A percentile compares a stretch with the other conserved stretches of the same genome.
Conservation (phyloP, 1,284 basidiomycete species). For the Irpex sp. region DNA sequence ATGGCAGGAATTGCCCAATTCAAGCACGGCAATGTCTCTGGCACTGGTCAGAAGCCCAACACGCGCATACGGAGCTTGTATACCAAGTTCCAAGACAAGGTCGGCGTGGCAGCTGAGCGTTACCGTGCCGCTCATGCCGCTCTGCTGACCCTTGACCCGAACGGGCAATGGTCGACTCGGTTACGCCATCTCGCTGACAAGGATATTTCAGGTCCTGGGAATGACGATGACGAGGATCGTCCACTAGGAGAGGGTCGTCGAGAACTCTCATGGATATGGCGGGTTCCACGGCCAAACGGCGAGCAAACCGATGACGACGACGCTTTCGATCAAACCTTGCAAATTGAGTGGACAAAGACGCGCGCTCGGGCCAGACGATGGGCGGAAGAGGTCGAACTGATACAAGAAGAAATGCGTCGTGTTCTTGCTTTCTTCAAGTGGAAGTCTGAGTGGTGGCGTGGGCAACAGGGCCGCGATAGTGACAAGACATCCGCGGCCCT, state of each 20-base stretch:
- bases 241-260: too few relatives aligned
- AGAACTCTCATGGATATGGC: too few relatives aligned
- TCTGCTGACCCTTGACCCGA: too few relatives aligned
- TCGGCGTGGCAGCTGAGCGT: too few relatives aligned
- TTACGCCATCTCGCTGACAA: too few relatives aligned
- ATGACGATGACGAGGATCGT: too few relatives aligned
- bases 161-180: too few relatives aligned
- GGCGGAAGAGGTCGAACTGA: constrained; percentile 14
- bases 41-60: constrained; percentile 9
- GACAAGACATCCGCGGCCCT: neutral
- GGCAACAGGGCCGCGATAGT: neutral
- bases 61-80: constrained; percentile 11
- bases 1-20: neutral
- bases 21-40: constrained; percentile 6
- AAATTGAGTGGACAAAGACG: constrained; percentile 15
- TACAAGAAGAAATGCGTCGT: constrained; percentile 20
- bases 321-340: constrained; percentile 5
- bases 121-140: too few relatives aligned
- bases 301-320: neutral
- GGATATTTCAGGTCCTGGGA: too few relatives aligned
- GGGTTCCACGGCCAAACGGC: too few relatives aligned
- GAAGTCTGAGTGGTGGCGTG: constrained; percentile 14
- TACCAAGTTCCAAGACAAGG: too few relatives aligned
- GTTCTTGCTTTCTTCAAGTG: constrained; percentile 11
- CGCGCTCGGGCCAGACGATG: constrained; percentile 12